A percentile compares a stretch with the other conserved stretches of the same genome.
These are phyloP conservation scores for Clavispora vitiphila DNA, from an alignment of 805 yeast species.

Conservation along the genomic window DNA sequence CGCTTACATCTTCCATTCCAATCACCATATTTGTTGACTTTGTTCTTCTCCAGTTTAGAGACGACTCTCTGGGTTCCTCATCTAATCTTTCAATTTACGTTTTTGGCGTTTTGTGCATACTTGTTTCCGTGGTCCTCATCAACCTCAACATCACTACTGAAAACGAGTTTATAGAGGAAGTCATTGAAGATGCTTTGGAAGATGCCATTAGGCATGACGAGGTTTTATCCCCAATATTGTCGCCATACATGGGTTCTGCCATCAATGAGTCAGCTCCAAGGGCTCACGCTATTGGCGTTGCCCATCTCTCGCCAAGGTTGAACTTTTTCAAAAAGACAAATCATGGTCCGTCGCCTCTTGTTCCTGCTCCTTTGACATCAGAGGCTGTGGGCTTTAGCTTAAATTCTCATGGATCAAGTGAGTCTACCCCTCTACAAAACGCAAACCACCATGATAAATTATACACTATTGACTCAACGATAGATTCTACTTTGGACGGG, in stretches of 20 bases:
- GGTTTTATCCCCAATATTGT: constrained; percentile 40
- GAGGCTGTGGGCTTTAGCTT: constrained; percentile 15
- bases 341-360: not conserved
- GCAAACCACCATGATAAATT: constrained; percentile 8
- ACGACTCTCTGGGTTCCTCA: constrained; percentile 12
- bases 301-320: constrained; percentile 13
- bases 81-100: constrained; percentile 29
- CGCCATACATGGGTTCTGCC: constrained; percentile 34
- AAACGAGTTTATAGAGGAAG: constrained; percentile 40
- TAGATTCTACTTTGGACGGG: not conserved
- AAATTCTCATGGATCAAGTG: constrained; percentile 6
- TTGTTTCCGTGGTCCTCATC: constrained; percentile 43
- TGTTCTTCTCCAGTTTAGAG: constrained; percentile 24
- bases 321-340: constrained; percentile 14
- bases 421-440: constrained; percentile 7
- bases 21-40: constrained; percentile 48
- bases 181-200: constrained; percentile 44
- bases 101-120: constrained; percentile 44
- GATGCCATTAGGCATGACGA: constrained; percentile 46
- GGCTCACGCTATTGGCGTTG: constrained; percentile 8
- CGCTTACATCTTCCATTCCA: constrained; percentile 50
- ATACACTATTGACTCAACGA: constrained; percentile 8
- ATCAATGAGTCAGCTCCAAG: not conserved
- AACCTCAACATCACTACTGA: constrained; percentile 40
- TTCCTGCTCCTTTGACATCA: constrained; percentile 3